Evolutionary conservation across 139 green algal species (phyloP).

Genomic region (Pseudopediastrum boryanum): DNA sequence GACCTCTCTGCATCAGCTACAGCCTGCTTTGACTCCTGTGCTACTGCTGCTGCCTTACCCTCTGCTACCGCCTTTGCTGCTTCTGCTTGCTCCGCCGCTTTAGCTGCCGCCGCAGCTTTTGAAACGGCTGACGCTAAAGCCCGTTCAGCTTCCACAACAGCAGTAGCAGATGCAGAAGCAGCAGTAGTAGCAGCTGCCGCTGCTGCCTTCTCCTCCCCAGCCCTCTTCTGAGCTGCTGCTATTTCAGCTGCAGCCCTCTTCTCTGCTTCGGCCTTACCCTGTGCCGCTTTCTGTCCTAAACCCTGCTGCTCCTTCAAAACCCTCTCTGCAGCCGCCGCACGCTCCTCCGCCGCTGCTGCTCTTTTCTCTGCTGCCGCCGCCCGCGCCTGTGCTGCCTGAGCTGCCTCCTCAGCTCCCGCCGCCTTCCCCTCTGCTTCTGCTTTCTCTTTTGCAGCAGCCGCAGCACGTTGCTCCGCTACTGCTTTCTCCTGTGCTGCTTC

Average conservation of each 20-base stretch:
- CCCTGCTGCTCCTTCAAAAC: not conserved
- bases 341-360: not conserved
- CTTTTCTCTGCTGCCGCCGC: not conserved
- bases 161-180: not conserved
- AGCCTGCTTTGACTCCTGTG: constrained; percentile 11
- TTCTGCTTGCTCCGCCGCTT: not conserved
- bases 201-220: not conserved
- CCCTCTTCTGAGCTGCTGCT: not conserved
- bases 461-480: not conserved
- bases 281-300: not conserved
- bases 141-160: too few relatives aligned
- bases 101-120: not conserved
- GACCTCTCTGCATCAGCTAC: constrained; percentile 5
- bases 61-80: constrained; percentile 8
- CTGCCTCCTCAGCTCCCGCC: constrained; percentile 18
- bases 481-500: constrained; percentile 1
- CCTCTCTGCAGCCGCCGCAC: not conserved
- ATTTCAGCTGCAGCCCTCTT: not conserved
- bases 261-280: not conserved
- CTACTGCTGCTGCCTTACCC: too few relatives aligned
- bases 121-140: not conserved
- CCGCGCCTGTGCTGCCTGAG: not conserved
- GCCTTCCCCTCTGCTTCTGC: constrained; percentile 25
- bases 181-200: not conserved
- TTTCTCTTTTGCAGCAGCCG: constrained; percentile 1